A percentile compares a stretch with the other conserved stretches of the same genome.
These are phyloP conservation scores for Auriculariales sp. DNA, from an alignment of 768 basidiomycete genomes.

Conservation along the genomic window DNA sequence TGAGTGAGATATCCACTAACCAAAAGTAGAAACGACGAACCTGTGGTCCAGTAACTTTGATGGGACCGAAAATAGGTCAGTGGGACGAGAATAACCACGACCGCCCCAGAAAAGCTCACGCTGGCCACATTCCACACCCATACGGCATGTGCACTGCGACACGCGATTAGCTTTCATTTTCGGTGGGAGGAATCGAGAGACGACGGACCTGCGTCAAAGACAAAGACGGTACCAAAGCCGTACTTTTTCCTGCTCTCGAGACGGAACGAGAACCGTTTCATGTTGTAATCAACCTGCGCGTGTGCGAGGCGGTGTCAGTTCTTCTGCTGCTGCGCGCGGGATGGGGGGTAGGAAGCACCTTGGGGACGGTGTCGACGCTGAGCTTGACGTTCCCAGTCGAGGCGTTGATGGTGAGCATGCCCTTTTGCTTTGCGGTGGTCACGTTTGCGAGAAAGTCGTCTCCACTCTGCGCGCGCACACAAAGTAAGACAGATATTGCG, in stretches of 20 bases:
- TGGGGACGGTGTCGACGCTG: constrained; percentile 12
- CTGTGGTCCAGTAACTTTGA: too few relatives aligned
- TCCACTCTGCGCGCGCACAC: too few relatives aligned
- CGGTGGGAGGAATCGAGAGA: not conserved
- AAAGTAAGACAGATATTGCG: too few relatives aligned
- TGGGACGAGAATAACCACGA: not conserved
- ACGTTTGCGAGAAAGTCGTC: not conserved
- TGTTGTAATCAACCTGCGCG: not conserved
- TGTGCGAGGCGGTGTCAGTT: too few relatives aligned
- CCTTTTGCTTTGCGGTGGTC: not conserved
- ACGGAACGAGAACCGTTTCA: not conserved
- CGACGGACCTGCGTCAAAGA: constrained; percentile 5
- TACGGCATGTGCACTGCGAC: not conserved
- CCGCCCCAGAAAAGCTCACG: not conserved
- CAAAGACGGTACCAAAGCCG: not conserved
- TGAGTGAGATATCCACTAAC: too few relatives aligned
- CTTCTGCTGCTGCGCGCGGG: too few relatives aligned
- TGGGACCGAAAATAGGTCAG: not conserved
- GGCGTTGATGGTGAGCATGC: constrained; percentile 9
- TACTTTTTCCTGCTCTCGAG: not conserved
- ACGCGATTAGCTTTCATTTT: not conserved
- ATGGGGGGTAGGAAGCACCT: too few relatives aligned
- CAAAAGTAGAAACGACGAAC: too few relatives aligned
- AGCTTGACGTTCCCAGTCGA: constrained; percentile 10
- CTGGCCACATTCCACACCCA: not conserved